Base-by-base conservation (phyloP, 768 basidiomycete species). In the Mycena indigotica region DNA sequence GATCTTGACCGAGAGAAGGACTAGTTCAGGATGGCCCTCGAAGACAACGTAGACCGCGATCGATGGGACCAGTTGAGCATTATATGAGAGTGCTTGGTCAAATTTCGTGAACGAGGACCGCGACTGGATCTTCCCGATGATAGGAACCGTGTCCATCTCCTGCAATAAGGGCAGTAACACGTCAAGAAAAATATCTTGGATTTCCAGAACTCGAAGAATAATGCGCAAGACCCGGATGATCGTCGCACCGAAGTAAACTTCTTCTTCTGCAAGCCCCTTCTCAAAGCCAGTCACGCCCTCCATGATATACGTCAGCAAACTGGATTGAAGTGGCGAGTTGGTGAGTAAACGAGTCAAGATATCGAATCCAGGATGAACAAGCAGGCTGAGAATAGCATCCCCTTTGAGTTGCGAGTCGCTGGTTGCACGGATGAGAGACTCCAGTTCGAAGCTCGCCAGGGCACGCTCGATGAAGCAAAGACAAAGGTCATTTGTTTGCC, bases 151-250 rank as follows among this genome's bases (percentile, higher is more conserved):
- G 58, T 84, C 84, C 56, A 85, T 77, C 53, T 93, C 88, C 19
- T 83, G 75, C 6, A 95, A 80, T 21, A 89, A 73, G 2, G 93
- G 93, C 3, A 96, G 75, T 49, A 96, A 82, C 23, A 95, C 86
- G 53, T 98, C 94, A 39, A 95, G 78, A 77, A 95, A 97, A 54
- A 93, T 82, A 50, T 90, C 87, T 67, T 98, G 95, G 25, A 93
- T 81, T 61, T 94, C 91, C 56, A 98, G 76, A 0, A 90, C 81
- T 1, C 93, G 87, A 59, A 86, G 83, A 16, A 93, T 79, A 61
- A 96, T 92, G 52, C 95, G 80, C 30, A 98, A 77, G 5, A 91
- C 84, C 15, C 94, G 89, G 19, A 87, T 75, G 61, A 97, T 88
- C 3, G 91, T 90, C 46, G 80, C 81, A 29, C 81, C 80, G 75